Evolutionary conservation across 2,329 filamentous ascomycete genomes (phyloP), one percentile per base, ranked within the genome.

Genomic region (Cladophialophora yegresii): DNA sequence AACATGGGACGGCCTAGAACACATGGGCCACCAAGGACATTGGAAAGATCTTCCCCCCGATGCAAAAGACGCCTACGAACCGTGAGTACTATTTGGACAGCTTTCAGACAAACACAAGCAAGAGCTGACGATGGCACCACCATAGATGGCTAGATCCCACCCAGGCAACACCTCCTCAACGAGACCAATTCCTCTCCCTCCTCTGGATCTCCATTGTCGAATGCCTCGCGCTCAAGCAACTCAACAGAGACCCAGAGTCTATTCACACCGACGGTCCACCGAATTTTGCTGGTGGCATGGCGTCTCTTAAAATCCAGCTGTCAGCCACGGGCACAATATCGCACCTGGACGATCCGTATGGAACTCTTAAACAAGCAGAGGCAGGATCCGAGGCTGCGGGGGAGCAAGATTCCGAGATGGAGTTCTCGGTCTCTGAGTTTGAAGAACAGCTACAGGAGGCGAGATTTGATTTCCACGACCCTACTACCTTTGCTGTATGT

Each of bases 401-500:
- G 2, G 47, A 43, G 22, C 47, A 23, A 6, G 32, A 40, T n/a
- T 65, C 70, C 53, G 69, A 72, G 56, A 56, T 64, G n/a, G 66
- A 73, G 6, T 71, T 72, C 36, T 59, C 65, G 66, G 26, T 69
- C 69, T 63, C 69, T 67, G 55, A 71, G 67, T 56, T 74, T 73
- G 63, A 63, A 65, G 13, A 70, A 71, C 51, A 67, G 65, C 43
- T 72, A 56, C 55, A 81, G 84, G 64, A 71, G 76, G 10, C 80
- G 80, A 59, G 91, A 87, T 87, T 84, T 86, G 73, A 71, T 77
- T 5, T 68, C 30, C 53, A 28, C 4, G 55, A 76, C 87, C 13
- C 69, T 76, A 80, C 1, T 75, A 80, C 90, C 74, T 93, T 95
- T 80, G 86, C 87, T 63, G 91, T 95, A 84, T 69, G 88, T 82